Evolutionary conservation across 345 rosid species (phyloP), one percentile per base, ranked within the genome.

Genomic region (Gossypium longicalyx): DNA sequence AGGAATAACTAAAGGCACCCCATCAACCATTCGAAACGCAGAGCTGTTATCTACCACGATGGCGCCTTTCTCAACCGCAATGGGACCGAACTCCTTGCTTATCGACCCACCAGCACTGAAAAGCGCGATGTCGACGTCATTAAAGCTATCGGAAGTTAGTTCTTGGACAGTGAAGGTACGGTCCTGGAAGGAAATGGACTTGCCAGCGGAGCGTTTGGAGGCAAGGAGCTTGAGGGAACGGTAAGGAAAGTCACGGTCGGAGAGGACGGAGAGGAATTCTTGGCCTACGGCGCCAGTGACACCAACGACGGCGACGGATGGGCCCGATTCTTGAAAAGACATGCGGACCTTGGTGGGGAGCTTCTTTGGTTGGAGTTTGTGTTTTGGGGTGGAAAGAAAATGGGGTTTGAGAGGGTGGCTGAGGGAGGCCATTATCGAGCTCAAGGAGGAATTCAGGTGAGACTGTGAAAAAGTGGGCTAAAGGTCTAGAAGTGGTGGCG

Each of bases 71-170:
- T 85, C 89, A 63, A 81, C 90, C 10, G 98, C 99, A 1, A 85
- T 77, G 0, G 97, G 97, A 19, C 93, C 99, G 70, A 89, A 90
- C 81, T 83, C 60, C 79, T 89, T 93, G 74, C 99, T 95, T 47
- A 95, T 90, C 22, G 96, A 91, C 52, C 99, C 99, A 12, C 99
- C 99, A 19, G 99, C 97, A 64, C 98, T 93, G 72, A 95, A 95
- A 58, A 95, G 77, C 1, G 97, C 98, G 58, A 95, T 90, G 47
- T 95, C 99, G 10, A 95, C 86, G 0, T 90, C 94, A 44, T 93
- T 86, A 78, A 95, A 93, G 85, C 99, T 95, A 9, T 87, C 88
- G n/a, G 85, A 88, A 0, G 82, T 85, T n/a, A 95, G 97, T 85
- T 95, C 99, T 74, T 93, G 93, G 58, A 95, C 82, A 1, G 88